Evolutionary conservation across 345 rosid genomes (phyloP), one percentile per base, ranked within the genome.

Genomic region (Lepidium africanum): DNA sequence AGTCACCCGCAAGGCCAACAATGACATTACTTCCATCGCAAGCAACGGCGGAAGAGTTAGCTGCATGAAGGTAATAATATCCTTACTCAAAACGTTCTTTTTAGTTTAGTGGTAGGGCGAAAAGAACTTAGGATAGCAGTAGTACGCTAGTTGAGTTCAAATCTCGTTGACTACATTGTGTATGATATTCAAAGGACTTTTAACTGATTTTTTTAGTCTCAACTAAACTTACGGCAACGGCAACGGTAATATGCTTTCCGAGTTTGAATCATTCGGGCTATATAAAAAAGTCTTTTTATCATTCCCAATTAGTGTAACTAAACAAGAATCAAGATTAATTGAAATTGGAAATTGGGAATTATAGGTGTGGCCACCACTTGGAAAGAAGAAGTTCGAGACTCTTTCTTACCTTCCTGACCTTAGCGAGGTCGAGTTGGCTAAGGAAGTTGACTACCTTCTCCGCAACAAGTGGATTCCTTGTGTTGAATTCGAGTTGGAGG

Each of bases 391-490:
- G 78, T 82, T 79, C 17, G 83, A 82, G 78, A 82, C 85, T 7
- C 76, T 82, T 9, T 82, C 85, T 9, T 82, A 82, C 79, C 86
- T 87, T 11, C 90, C 83, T 13, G 58, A 65, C 57, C 84, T 87
- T 45, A 3, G 59, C 1, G 14, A 9, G 0, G 72, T 47, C 5
- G 10, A 59, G 2, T 71, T 85, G 78, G 56, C 11, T 1, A 78
- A 64, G 79, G 90, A 87, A 78, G 57, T 85, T 0, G 72, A 63
- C 3, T 87, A 87, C 86, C 90, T 87, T 70, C 16, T 87, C 41
- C 83, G 87, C 39, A 59, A 1, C 11, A 74, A 77, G 39, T 87
- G 94, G 90, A 14, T 85, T 73, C 93, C 93, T 40, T 85, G 93
- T 79, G 67, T 87, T 72, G 93, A 87, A 66, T 87, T 85, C 79